A percentile compares a stretch with the other conserved stretches of the same genome.
phyloP scores from a whole-genome alignment of 1,139 yeast species.

The Suhomyces bolitotheri region DNA sequence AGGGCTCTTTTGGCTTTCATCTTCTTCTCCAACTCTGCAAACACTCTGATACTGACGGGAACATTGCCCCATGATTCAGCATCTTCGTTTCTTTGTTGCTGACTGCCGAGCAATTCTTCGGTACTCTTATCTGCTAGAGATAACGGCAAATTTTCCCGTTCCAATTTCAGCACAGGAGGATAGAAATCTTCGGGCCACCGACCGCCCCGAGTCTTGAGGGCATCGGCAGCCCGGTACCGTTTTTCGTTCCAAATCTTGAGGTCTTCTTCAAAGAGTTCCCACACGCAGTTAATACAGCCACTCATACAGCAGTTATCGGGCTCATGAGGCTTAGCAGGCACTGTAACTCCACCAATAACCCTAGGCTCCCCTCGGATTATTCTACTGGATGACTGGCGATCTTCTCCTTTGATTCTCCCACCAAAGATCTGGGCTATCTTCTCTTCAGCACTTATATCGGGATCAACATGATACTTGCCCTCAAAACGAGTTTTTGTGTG shows the following conservation, averaged over 20 bases:
- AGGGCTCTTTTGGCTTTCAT: conserved; percentile 42
- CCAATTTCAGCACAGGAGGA: conserved; percentile 54
- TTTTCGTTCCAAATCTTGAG: conserved; percentile 72
- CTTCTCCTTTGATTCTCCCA: conserved; percentile 57
- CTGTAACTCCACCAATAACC: conserved; percentile 67
- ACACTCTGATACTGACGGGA: conserved; percentile 75
- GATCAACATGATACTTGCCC: conserved; percentile 45
- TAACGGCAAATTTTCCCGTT: conserved; percentile 36
- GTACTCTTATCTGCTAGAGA: conserved; percentile 20
- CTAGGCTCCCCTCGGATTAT: conserved; percentile 42
- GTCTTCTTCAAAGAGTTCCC: conserved; percentile 92
- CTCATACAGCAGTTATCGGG: conserved; percentile 98
- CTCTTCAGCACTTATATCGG: conserved; percentile 44
- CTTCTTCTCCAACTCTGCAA: conserved; percentile 78
- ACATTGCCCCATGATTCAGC: conserved; percentile 63
- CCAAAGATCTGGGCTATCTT: conserved; percentile 57
- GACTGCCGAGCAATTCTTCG: conserved; percentile 14
- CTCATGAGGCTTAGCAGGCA: conserved; percentile 79
- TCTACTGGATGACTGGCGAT: conserved; percentile 52
- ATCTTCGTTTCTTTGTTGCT: conserved; percentile 17
- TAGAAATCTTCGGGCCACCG: conserved; percentile 83
- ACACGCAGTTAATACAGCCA: conserved; percentile 94
- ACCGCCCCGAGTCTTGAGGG: conserved; percentile 49
- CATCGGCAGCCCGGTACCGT: conserved; percentile 62
- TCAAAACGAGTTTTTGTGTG: conserved; percentile 36